These are phyloP conservation scores for Rhypophila decipiens DNA, from an alignment of 495 filamentous ascomycete species.

Conservation along the genomic window DNA sequence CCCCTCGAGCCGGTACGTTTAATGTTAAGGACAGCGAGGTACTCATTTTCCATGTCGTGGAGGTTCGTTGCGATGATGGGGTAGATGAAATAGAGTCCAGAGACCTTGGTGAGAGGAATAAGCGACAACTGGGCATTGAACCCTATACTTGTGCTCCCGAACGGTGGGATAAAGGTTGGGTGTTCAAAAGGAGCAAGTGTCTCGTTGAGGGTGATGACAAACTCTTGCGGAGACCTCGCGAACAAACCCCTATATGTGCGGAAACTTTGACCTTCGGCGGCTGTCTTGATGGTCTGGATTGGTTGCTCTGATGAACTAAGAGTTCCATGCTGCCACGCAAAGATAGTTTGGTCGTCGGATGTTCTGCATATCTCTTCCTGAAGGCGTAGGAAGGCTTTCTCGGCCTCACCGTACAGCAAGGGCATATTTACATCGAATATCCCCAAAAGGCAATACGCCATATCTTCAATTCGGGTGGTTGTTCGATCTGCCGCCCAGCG, in stretches of 20 bases:
- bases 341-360: slow-evolving; percentile 3
- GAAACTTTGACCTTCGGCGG: neutral
- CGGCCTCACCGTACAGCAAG: slow-evolving; percentile 9
- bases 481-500: slow-evolving; percentile 7
- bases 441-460: slow-evolving; percentile 12
- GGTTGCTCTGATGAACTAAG: too few relatives aligned
- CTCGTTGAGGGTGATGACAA: neutral
- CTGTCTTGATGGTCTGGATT: neutral
- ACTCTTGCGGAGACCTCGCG: neutral
- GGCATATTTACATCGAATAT: slow-evolving; percentile 12
- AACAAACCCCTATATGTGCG: neutral
- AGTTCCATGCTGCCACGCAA: slow-evolving; percentile 11
- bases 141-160: neutral
- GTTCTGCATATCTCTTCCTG: slow-evolving; percentile 9
- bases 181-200: neutral
- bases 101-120: neutral
- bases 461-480: slow-evolving; percentile 11
- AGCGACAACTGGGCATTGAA: neutral
- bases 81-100: neutral
- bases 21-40: neutral
- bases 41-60: neutral
- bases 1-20: neutral
- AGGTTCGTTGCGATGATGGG: neutral
- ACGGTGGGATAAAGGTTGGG: neutral
- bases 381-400: slow-evolving; percentile 9